Base-by-base conservation (phyloP, 1,284 basidiomycete species). In the Bondarzewia mesenterica region DNA sequence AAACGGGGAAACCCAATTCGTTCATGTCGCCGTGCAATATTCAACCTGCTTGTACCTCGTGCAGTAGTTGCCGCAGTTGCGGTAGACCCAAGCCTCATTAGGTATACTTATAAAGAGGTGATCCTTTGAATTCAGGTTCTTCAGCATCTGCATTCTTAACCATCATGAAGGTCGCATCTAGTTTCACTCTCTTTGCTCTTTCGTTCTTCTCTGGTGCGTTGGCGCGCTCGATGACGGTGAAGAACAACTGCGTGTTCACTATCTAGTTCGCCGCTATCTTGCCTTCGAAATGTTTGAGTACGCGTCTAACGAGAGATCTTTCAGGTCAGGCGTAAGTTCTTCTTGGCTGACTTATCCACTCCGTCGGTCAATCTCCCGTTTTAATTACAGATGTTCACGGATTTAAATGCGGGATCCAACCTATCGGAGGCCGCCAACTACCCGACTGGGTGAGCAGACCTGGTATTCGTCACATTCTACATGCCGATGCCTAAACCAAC, bases 201-300 rank as follows among this genome's bases (percentile, higher is more conserved):
- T 53, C 52, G 20, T 49, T 61, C 23, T 44, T 53, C 16, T 29
- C 60, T 1, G 51, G 50, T 18, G 61, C 53, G 7, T 47, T 58
- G 45, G 68, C 62, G 21, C 63, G 70, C 16, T 64, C 60, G 29
- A 56, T 71, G 42, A 62, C 57, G 2, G 69, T 72, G n/a, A 54
- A 60, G 35, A 71, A 71, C 52, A 56, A 46, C 0, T 71, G 70
- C 46, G 59, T 61, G 14, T 68, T 63, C 53, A 69, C 69, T 2
- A 52, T 69, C 46, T 71, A 68, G 69, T 32, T 12, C 29, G 29
- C n/a, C 10, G 10, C 10, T 66, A 47, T 48, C 58, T 48, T n/a
- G 41, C 21, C 42, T 51, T 32, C 42, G 22, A n/a, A n/a, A n/a
- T n/a, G n/a, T 48, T 20, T 23, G 5, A 18, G 35, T 38, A 35